Conservation (phyloP, 169 alveolate species). For the Cryptosporidium viatorum region DNA sequence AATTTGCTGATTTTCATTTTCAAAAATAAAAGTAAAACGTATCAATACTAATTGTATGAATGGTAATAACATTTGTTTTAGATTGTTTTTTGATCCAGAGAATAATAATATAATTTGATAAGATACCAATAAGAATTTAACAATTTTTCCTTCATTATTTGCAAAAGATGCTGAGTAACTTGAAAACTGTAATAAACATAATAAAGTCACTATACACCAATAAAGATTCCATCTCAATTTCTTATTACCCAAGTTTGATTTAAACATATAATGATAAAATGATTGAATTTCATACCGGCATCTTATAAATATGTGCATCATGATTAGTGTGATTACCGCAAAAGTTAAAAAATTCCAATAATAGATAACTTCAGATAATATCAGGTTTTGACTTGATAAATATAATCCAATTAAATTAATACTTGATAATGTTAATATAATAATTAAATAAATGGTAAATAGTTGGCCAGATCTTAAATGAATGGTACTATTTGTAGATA, state of each 20-base stretch:
- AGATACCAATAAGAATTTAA: constrained; percentile 18
- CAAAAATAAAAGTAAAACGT: constrained; percentile 15
- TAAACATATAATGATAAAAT: neutral
- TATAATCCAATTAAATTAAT: constrained; percentile 6
- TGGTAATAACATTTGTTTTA: constrained; percentile 7
- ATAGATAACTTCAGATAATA: neutral
- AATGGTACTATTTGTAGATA: neutral
- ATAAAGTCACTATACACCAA: constrained; percentile 14
- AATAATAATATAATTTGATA: constrained; percentile 33
- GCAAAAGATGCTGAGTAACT: constrained; percentile 44
- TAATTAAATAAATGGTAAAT: neutral
- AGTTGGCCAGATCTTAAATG: neutral
- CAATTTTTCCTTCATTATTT: constrained; percentile 4
- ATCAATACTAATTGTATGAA: constrained; percentile 27
- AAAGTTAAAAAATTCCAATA: neutral
- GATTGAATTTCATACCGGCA: constrained; percentile 11
- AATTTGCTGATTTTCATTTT: neutral
- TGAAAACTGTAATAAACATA: neutral
- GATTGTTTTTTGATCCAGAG: constrained; percentile 28
- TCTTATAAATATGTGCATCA: neutral
- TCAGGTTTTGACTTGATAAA: neutral
- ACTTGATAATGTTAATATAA: neutral
- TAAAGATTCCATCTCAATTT: constrained; percentile 33
- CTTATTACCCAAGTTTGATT: neutral
- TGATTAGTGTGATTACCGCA: neutral